Base-by-base conservation (phyloP, 768 basidiomycete genomes). In the Termitomyces sp. region DNA sequence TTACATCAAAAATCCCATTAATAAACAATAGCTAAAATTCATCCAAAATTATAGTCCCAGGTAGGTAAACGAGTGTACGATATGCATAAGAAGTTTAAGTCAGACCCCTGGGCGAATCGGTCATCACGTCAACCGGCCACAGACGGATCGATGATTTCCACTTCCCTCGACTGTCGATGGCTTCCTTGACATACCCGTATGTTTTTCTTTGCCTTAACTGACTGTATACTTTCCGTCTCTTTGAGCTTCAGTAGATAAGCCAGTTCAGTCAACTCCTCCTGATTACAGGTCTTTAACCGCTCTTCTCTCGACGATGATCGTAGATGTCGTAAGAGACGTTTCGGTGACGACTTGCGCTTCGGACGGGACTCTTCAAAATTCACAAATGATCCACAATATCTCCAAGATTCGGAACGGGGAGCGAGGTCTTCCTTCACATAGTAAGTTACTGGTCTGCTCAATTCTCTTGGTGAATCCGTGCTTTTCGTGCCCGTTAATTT, bases 101-200 rank as follows among this genome's bases (percentile, higher is more conserved):
- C 8, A 10, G 28, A 20, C 38, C 18, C 43, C 50, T 51, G 22
- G 5, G 38, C 36, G 50, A n/a, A n/a, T n/a, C 22, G 22, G n/a
- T 11, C 20, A 50, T 51, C 48, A 50, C 35, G 32, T 16, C 24
- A n/a, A 20, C 54, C 18, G 50, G 51, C 22, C 59, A 55, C 38
- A 33, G 52, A 59, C 33, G 62, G 60, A 56, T 65, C 58, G 46
- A 65, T 40, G 9, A 62, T 59, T 20, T 61, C 62, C 11, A 52
- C 58, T 44, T 58, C 58, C n/a, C 54, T 54, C 49, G 57, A 58
- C 28, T 28, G 47, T 4, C 59, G 26, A 54, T 52, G 43, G 20
- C 36, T 51, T 40, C 56, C 57, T 22, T 43, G 47, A 44, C 54
- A 65, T 22, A 59, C 43, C 26, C 43, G 53, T 38, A 40, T 40